Base-by-base conservation (phyloP, 768 basidiomycete genomes). In the Calocybe gangraenosa region DNA sequence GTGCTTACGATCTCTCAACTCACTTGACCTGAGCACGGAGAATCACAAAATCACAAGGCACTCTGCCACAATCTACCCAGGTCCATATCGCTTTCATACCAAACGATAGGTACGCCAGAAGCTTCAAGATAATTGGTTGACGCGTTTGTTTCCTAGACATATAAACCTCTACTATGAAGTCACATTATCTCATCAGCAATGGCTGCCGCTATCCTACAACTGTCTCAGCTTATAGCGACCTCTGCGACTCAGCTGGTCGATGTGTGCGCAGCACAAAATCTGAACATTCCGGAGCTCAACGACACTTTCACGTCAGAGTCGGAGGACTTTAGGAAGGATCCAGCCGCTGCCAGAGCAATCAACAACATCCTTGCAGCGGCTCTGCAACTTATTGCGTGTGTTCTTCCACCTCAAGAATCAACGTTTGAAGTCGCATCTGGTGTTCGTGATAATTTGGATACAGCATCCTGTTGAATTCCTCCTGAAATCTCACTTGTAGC, bases 301-400 rank as follows among this genome's bases (percentile, higher is more conserved):
- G 50, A 54, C 2, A 54, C 62, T 13, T 65, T 61, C 45, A 38
- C 35, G 18, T 56, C 58, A 2, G 35, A 57, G 6, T 57, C 58
- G n/a, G 68, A 68, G 47, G 60, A 54, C 1, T 61, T 65, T 33
- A 58, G 66, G 17, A 48, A 42, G 7, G 48, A 54, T 23, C 58
- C 64, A 1, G 58, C 34, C 4, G 64, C 60, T 4, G 49, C 57
- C 1, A 54, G 62, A 43, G 60, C 65, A 2, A 56, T 60, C 0
- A 60, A 57, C 30, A 47, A 64, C 9, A 57, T 65, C 37, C 55
- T 56, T 23, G 58, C 67, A 10, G 68, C 68, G 3, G 65, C 67
- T 2, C 35, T 56, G 4, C 69, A 69, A 45, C 60, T 70, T 10
- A 57, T 59, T 7, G 57, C 61, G 2, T 57, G 58, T 10, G 53